Percentiles rank a stretch among this genome's conserved stretches.
Conservation (phyloP, 331 rosid genomes). For the Pyracantha coccinea region DNA sequence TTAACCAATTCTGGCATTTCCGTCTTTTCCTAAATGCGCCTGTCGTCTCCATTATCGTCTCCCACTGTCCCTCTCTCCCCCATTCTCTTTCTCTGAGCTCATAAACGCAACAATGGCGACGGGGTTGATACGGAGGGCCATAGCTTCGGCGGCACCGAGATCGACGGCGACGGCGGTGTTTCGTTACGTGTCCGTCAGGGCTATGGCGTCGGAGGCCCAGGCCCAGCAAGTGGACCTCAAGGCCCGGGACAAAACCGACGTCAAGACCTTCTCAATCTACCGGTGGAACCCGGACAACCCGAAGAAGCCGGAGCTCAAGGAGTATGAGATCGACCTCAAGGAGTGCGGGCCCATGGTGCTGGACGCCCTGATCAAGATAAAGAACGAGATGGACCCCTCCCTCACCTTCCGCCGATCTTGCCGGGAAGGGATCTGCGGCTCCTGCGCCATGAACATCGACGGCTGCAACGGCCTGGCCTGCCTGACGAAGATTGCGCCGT, state of each 20-base stretch:
- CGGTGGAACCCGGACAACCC: slow-evolving; percentile 86
- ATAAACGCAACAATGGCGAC: slow-evolving; percentile 49
- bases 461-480: slow-evolving; percentile 93
- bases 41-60: neutral
- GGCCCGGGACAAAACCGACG: slow-evolving; percentile 9
- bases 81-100: neutral
- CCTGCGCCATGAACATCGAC: slow-evolving; percentile 97
- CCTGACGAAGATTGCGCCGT: slow-evolving; percentile 51
- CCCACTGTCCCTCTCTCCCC: neutral
- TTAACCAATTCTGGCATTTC: neutral
- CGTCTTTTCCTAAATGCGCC: neutral
- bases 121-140: slow-evolving; percentile 38
- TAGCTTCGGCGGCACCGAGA: slow-evolving; percentile 9
- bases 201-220: slow-evolving; percentile 50
- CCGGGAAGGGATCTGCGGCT: slow-evolving; percentile 94
- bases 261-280: slow-evolving; percentile 80
- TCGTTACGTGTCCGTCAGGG: slow-evolving; percentile 24
- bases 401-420: slow-evolving; percentile 83
- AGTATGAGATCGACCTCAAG: slow-evolving; percentile 71
- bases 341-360: slow-evolving; percentile 98
- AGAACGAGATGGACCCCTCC: slow-evolving; percentile 75
- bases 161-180: slow-evolving; percentile 21
- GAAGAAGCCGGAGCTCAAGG: slow-evolving; percentile 65
- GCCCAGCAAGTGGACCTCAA: slow-evolving; percentile 43
- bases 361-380: slow-evolving; percentile 87